These are phyloP conservation scores for Scheffersomyces segobiensis DNA, from an alignment of 1,139 yeast genomes.

Conservation along the genomic window DNA sequence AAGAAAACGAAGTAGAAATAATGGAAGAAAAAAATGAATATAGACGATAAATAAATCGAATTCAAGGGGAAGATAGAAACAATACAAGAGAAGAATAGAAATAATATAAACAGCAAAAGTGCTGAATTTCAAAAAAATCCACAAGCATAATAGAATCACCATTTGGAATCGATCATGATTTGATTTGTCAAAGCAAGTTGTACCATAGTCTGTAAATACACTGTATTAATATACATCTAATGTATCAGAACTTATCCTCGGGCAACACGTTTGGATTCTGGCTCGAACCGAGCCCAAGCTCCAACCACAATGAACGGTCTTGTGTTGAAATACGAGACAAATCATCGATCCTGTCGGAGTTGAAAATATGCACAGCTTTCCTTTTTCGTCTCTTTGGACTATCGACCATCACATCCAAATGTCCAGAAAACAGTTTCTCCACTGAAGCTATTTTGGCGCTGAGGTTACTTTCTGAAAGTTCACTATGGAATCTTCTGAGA, in stretches of 20 bases:
- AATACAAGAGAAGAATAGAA: neutral
- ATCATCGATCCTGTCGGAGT: constrained; percentile 5
- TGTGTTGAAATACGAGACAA: constrained; percentile 9
- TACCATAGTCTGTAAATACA: constrained; percentile 1
- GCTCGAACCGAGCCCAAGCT: constrained; percentile 12
- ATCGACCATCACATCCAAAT: neutral
- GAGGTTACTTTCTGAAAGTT: neutral
- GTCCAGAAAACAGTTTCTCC: neutral
- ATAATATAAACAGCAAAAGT: neutral
- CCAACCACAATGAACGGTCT: constrained; percentile 21
- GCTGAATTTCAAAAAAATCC: neutral
- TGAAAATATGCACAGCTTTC: constrained; percentile 2
- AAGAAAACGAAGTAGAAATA: neutral
- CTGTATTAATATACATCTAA: neutral
- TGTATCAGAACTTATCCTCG: neutral
- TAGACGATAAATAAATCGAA: neutral
- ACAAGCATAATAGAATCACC: neutral
- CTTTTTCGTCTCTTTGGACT: neutral
- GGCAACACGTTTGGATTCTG: neutral
- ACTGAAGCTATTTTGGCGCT: neutral
- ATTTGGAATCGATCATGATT: neutral
- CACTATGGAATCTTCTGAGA: neutral
- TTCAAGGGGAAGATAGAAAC: too few species aligned
- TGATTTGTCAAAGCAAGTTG: neutral
- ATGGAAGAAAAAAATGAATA: neutral